Percentiles rank a stretch among this genome's conserved stretches.
These are phyloP conservation scores for Trametes cubensis DNA, from an alignment of 768 basidiomycete species.

Conservation along the genomic window DNA sequence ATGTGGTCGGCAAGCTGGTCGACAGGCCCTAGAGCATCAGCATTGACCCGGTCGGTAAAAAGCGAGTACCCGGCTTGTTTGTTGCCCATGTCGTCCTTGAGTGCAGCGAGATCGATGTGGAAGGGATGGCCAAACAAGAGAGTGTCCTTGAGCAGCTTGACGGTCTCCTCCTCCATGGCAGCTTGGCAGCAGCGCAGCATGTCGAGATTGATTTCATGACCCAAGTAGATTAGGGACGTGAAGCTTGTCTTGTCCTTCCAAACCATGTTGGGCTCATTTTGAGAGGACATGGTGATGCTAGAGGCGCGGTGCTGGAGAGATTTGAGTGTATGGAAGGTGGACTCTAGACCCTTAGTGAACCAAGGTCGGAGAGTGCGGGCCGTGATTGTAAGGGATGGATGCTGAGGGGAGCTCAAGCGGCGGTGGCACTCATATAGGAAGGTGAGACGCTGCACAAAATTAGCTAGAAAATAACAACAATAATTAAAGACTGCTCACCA, in stretches of 20 bases:
- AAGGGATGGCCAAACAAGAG: constrained; percentile 10
- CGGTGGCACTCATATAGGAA: constrained; percentile 7
- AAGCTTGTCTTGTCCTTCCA: constrained; percentile 5
- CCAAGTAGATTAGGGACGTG: constrained; percentile 6
- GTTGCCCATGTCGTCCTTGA: constrained; percentile 14
- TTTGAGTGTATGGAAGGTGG: constrained; percentile 13
- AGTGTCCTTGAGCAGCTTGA: neutral
- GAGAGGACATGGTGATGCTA: constrained; percentile 1
- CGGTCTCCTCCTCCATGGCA: constrained; percentile 4
- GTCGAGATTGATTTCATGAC: constrained; percentile 7
- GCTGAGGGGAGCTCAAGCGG: neutral
- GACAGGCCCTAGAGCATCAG: neutral
- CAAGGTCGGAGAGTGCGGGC: constrained; percentile 19
- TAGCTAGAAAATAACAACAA: neutral
- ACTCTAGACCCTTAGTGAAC: constrained; percentile 28
- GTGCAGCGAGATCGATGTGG: constrained; percentile 5
- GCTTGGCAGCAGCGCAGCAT: constrained; percentile 4
- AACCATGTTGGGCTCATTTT: constrained; percentile 14
- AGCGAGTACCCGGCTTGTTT: constrained; percentile 6
- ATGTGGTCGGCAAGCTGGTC: constrained; percentile 6
- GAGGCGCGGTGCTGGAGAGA: constrained; percentile 11
- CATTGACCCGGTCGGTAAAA: constrained; percentile 8
- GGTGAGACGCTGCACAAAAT: neutral
- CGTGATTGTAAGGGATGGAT: constrained; percentile 28
- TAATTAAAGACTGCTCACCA: neutral